Evolutionary conservation across 257 asterid genomes (phyloP), one percentile per base, ranked within the genome.

Genomic region (Solanum etuberosum): DNA sequence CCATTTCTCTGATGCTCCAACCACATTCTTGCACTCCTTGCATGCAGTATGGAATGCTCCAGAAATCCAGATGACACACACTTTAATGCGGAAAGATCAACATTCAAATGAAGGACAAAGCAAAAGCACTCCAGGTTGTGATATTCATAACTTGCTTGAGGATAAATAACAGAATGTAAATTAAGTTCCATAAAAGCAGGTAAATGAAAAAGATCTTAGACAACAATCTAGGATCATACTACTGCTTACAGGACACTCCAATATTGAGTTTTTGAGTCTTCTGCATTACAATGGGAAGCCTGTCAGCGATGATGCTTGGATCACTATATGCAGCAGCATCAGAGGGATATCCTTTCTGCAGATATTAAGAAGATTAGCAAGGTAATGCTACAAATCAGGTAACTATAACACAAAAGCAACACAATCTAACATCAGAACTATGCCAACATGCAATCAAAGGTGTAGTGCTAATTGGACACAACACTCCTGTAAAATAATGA

Each of bases 291-390:
- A 96, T 86, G 43, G 98, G 97, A 85, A 97, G 99, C 97, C 93
- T 93, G 87, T 96, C 95, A 80, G 92, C 88, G 87, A 95, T 93
- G 89, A 89, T 84, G 89, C 95, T 94, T 74, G 98, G 99, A 91
- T 97, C 99, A 88, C 86, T 92, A 89, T 97, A 97, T 35, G 99
- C 93, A 87, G 98, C 95, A 88, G 98, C 91, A 91, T 95, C 98
- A 76, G 91, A 88, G 38, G 98, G 98, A 89, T 91, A 95, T 89
- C 99, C 99, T 92, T 93, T 94, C 99, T 96, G 98, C 94, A 92
- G 46, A 68, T 87, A 61, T 85, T 86, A 87, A 67, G 63, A 43
- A 43, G 84, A 80, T 18, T 27, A 80, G 84, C 21, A 78, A 78
- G 38, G 38, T 40, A 80, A 80, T 80, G 27, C 40, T 43, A 25